These are phyloP conservation scores for Capronia epimyces DNA, from an alignment of 2,329 filamentous ascomycete species.

Conservation along the genomic window DNA sequence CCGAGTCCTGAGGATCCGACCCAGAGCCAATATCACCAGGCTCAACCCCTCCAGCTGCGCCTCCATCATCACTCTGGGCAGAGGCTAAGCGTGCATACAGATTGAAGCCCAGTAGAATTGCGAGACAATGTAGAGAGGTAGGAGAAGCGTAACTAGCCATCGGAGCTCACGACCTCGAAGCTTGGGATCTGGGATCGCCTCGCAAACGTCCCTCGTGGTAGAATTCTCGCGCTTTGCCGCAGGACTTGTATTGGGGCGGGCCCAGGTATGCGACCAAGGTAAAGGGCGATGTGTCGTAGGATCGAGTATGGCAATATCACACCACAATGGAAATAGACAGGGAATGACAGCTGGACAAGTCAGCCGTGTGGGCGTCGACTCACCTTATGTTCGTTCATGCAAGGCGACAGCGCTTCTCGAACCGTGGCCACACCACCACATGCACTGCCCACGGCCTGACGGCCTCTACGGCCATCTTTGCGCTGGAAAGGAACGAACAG, in stretches of 20 bases:
- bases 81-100: constrained; percentile 4
- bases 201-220: no score
- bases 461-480: background rate
- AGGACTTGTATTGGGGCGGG: no score
- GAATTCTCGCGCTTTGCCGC: no score
- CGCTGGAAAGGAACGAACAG: background rate
- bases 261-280: no score
- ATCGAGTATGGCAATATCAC: no score
- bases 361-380: background rate
- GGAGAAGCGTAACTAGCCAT: background rate
- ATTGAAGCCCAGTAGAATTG: constrained; percentile 10
- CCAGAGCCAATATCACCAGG: constrained; percentile 23
- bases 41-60: constrained; percentile 22
- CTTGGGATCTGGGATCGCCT: no score
- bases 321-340: background rate
- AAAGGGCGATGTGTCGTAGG: no score
- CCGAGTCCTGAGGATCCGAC: constrained; percentile 32
- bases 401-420: constrained; percentile 11
- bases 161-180: no score
- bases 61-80: constrained; percentile 25
- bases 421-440: background rate
- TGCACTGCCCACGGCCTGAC: constrained; percentile 16
- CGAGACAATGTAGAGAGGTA: background rate
- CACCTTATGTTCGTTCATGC: constrained; percentile 13
- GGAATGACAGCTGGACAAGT: constrained; percentile 1